phyloP scores from a whole-genome alignment of 176 grass and related monocot species.

The Lolium rigidum region DNA sequence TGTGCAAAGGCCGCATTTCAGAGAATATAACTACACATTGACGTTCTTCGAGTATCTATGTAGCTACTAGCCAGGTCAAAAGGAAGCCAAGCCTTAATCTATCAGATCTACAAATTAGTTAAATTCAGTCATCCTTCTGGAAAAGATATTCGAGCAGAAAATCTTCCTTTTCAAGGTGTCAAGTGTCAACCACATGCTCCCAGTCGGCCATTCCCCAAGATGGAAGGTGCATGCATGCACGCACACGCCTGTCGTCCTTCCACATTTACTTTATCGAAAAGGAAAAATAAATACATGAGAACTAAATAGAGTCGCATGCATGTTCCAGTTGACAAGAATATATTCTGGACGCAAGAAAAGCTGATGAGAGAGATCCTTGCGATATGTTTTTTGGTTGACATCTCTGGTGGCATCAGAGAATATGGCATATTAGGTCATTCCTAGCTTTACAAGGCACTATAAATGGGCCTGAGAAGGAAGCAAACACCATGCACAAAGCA shows the following conservation, averaged over 20 bases:
- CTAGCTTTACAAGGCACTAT: neutral
- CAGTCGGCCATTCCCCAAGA: constrained; percentile 28
- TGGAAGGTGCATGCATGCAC: constrained; percentile 18
- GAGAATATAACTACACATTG: neutral
- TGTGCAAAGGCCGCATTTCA: neutral
- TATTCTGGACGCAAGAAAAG: constrained; percentile 2
- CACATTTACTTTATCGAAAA: constrained; percentile 21
- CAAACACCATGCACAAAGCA: neutral
- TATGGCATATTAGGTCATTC: constrained; percentile 1
- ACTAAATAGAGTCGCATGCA: neutral
- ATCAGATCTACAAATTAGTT: neutral
- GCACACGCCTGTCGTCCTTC: neutral
- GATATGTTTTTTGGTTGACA: constrained; percentile 9
- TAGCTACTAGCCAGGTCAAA: neutral
- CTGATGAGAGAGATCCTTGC: neutral
- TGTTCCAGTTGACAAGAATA: neutral
- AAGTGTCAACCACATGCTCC: constrained; percentile 34
- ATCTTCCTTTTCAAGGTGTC: constrained; percentile 35
- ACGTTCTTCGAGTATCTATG: neutral
- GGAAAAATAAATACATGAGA: neutral
- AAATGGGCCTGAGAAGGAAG: neutral
- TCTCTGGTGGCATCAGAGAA: neutral
- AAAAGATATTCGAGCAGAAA: constrained; percentile 41
- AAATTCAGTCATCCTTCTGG: neutral
- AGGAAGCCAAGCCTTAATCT: neutral